Percentiles rank a stretch among this genome's conserved stretches.
phyloP scores from a whole-genome alignment of 2,329 filamentous ascomycete species.

The Stylonectria norvegica region DNA sequence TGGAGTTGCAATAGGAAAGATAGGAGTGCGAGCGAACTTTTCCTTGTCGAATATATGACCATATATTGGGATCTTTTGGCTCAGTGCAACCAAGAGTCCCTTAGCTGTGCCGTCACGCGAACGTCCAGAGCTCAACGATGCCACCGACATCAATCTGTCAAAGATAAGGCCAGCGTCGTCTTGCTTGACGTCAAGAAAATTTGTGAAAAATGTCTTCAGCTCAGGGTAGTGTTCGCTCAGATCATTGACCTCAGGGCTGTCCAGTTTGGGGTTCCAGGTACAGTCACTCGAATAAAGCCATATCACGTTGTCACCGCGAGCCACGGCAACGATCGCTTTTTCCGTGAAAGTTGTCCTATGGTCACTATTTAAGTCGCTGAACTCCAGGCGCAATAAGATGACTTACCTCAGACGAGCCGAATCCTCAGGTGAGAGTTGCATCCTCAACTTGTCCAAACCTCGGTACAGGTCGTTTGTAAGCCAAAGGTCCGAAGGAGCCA shows the following conservation, averaged over 20 bases:
- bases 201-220: conserved; percentile 20
- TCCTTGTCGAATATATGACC: conserved; percentile 18
- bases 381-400: accelerated
- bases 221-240: conserved; percentile 21
- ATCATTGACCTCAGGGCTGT: conserved; percentile 14
- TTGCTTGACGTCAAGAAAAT: conserved; percentile 15
- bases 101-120: conserved; percentile 16
- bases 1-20: conserved; percentile 16
- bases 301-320: conserved; percentile 12
- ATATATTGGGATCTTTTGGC: conserved; percentile 14
- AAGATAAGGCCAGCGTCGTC: conserved; percentile 17
- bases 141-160: conserved; percentile 16
- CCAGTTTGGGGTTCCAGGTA: conserved; percentile 18
- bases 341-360: conserved; percentile 12
- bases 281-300: conserved; percentile 18
- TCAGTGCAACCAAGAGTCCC: conserved; percentile 16
- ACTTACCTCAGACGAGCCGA: conserved; percentile 17
- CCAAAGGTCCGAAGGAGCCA: conserved; percentile 18
- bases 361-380: conserved; percentile 1
- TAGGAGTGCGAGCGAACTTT: conserved; percentile 9
- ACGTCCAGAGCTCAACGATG: conserved; percentile 4
- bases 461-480: conserved; percentile 17
- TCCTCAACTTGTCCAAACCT: conserved; percentile 17
- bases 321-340: conserved; percentile 10
- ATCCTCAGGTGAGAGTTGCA: conserved; percentile 12